Evolutionary conservation across 305 asterid species (phyloP).

Genomic region (Plantago coronopus): DNA sequence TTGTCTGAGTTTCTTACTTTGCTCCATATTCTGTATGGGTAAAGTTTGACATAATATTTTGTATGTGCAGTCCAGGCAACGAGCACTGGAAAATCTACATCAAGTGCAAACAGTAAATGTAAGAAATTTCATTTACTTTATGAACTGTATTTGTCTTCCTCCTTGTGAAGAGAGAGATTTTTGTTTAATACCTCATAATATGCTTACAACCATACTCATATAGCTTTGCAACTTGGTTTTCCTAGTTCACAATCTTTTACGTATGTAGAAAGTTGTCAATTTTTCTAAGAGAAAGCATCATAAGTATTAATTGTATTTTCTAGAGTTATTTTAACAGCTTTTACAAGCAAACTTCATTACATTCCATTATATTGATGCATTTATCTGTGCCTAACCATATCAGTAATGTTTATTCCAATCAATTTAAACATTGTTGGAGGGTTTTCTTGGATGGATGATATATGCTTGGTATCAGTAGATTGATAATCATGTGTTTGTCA

Average conservation of each 20-base stretch:
- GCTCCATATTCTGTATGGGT: conserved; percentile 15
- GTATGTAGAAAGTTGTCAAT: neutral
- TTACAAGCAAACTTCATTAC: no score
- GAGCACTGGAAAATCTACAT: conserved; percentile 82
- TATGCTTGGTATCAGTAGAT: no score
- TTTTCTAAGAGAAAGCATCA: neutral
- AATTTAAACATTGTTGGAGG: no score
- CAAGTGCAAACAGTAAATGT: conserved; percentile 92
- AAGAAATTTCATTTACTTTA: conserved; percentile 27
- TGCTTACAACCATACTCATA: neutral
- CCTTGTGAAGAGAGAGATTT: conserved; percentile 15
- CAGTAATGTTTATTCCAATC: no score
- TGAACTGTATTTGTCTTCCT: conserved; percentile 12
- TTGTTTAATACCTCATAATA: neutral
- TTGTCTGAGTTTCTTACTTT: conserved; percentile 1
- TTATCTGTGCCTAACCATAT: no score
- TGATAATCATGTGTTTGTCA: no score
- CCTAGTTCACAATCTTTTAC: no score
- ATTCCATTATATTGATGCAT: no score
- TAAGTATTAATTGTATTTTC: no score
- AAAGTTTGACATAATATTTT: conserved; percentile 21
- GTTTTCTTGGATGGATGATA: no score
- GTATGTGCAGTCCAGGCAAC: conserved; percentile 84
- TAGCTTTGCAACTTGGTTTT: neutral
- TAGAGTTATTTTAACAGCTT: no score